Evolutionary conservation across 1,139 yeast genomes (phyloP), one percentile per base, ranked within the genome.

Genomic region (Candida sojae): DNA sequence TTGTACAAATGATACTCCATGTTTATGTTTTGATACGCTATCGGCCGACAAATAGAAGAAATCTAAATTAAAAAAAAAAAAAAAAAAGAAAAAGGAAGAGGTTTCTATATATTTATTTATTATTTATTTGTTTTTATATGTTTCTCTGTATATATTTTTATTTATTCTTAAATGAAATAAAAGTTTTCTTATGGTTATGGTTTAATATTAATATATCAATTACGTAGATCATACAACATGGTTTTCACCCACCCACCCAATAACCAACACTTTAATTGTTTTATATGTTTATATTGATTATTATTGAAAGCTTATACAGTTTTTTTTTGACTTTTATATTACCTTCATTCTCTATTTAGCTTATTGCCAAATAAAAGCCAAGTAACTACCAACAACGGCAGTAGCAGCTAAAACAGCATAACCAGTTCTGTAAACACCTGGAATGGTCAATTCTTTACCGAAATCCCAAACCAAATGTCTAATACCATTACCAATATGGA

Each of bases 381-480:
- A 73, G 66, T 72, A 80, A 31, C 89, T 61, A 45, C 96, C 90
- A 30, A 84, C 62, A 46, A 86, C 59, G 28, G 86, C 87, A 44
- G 96, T 75, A 58, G 82, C 73, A 34, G 84, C 97, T 54, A 91
- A 68, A 29, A 91, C 96, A 46, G 81, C 73, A 70, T 90, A 90
- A 55, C 97, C 98, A 43, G 97, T 91, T 73, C 88, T 82, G 81
- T 88, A 88, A 53, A 95, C 97, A 58, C 96, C 97, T 66, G 85
- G 82, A 57, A 88, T 62, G 54, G 91, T 79, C 67, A 92, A 80
- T 68, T 86, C 89, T 58, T 73, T 77, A 64, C 96, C 96, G 48
- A 83, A 67, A 68, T 93, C 98, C 98, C 98, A 93, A 50, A 89
- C 64, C 71, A 92, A 75, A 69, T 93, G 99, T 80, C 99, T 88